These are phyloP conservation scores for Lotus japonicus DNA, from an alignment of 306 rosid species.

Conservation along the genomic window DNA sequence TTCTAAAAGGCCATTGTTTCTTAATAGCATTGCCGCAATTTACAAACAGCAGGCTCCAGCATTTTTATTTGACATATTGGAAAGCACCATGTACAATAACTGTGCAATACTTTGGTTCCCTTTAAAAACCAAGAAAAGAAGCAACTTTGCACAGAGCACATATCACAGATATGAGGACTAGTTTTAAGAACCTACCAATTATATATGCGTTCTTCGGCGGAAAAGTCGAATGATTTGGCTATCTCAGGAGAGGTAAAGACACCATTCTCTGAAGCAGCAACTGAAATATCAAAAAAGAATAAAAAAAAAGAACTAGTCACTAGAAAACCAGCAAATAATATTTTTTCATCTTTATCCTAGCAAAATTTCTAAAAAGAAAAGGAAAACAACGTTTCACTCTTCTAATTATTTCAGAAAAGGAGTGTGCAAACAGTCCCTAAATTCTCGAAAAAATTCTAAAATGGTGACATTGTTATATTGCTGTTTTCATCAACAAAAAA, in stretches of 20 bases:
- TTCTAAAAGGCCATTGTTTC: background rate
- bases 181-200: constrained; percentile 53
- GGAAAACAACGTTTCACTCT: background rate
- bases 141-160: background rate
- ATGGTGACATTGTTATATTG: too few species aligned
- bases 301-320: background rate
- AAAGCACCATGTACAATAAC: background rate
- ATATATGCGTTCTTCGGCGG: constrained; percentile 80
- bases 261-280: constrained; percentile 62
- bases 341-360: background rate
- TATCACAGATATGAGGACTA: too few species aligned
- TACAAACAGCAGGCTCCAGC: background rate
- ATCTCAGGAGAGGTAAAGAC: constrained; percentile 67
- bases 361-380: background rate
- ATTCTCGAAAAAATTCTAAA: background rate
- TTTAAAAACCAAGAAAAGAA: background rate
- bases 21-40: background rate
- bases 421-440: background rate
- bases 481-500: too few species aligned
- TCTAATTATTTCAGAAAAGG: background rate
- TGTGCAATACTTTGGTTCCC: background rate
- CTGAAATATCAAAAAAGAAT: constrained; percentile 41
- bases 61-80: background rate
- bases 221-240: constrained; percentile 72
- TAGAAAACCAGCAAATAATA: background rate